A percentile compares a stretch with the other conserved stretches of the same genome.
Evolutionary conservation across 2,329 filamentous ascomycete genomes (phyloP).

Genomic region (Chaetoscypha palmicola): DNA sequence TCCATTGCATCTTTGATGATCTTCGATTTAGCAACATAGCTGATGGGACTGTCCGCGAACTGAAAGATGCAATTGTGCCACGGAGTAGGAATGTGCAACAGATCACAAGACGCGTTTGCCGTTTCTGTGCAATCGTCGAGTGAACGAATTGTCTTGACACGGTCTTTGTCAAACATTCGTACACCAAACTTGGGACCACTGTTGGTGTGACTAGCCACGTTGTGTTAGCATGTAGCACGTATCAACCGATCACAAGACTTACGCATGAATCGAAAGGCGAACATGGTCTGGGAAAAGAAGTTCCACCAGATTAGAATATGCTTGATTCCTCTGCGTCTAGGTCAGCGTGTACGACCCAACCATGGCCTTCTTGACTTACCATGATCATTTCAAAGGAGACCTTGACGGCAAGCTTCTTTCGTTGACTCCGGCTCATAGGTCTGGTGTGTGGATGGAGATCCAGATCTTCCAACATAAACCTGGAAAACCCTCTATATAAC

Average conservation of each 20-base stretch:
- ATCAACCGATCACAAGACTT: not conserved
- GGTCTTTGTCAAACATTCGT: slow-evolving; percentile 3
- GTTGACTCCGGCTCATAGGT: slow-evolving; percentile 4
- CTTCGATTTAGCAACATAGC: slow-evolving; percentile 5
- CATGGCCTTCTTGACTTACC: too few relatives aligned
- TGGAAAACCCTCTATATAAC: slow-evolving; percentile 4
- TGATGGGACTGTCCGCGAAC: not conserved
- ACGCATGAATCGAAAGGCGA: slow-evolving; percentile 7
- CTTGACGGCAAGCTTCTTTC: slow-evolving; percentile 6
- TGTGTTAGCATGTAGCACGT: not conserved
- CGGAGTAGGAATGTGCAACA: slow-evolving; percentile 4
- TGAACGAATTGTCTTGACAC: slow-evolving; percentile 1
- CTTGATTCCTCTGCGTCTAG: slow-evolving; percentile 4
- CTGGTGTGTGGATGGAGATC: slow-evolving; percentile 6
- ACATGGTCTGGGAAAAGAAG: slow-evolving; percentile 7
- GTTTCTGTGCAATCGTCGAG: not conserved
- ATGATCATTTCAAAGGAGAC: slow-evolving; percentile 9
- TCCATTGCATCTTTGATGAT: slow-evolving; percentile 5
- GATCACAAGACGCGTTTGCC: slow-evolving; percentile 1
- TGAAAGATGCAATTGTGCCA: slow-evolving; percentile 7
- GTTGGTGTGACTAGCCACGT: not conserved
- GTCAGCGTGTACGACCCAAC: too few relatives aligned
- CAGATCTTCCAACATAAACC: slow-evolving; percentile 8
- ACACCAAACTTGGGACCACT: slow-evolving; percentile 7
- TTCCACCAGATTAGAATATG: slow-evolving; percentile 6